Percentiles rank a stretch among this genome's conserved stretches.
phyloP scores from a whole-genome alignment of 176 grass and related monocot species.

The Zizania latifolia region DNA sequence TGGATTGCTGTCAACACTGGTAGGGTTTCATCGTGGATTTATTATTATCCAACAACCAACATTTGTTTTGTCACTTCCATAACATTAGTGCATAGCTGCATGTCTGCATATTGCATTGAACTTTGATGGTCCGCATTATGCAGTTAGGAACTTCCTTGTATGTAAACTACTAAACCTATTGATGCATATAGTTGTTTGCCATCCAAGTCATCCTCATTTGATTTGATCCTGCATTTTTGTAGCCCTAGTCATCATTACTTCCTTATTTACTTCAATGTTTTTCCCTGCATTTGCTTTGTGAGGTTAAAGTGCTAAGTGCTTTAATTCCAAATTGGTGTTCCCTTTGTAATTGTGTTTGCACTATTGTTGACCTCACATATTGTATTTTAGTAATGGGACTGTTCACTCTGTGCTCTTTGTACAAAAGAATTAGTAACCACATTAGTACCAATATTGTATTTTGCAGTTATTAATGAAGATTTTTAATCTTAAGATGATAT shows the following conservation, averaged over 20 bases:
- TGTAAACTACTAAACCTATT: conserved; percentile 17
- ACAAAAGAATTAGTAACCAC: conserved; percentile 8
- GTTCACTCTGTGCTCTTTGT: conserved; percentile 14
- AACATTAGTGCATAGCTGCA: background rate
- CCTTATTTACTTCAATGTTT: background rate
- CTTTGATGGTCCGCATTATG: background rate
- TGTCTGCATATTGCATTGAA: background rate
- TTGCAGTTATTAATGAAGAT: background rate
- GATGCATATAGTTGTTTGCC: background rate
- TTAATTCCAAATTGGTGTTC: background rate
- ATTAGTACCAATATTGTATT: conserved; percentile 10
- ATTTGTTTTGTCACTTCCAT: conserved; percentile 17
- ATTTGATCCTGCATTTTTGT: conserved; percentile 18
- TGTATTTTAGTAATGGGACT: background rate
- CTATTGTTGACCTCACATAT: background rate
- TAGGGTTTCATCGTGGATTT: conserved; percentile 25
- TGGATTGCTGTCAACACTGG: conserved; percentile 89
- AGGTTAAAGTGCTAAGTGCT: background rate
- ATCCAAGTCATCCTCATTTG: conserved; percentile 1
- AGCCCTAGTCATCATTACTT: background rate
- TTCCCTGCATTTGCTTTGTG: background rate
- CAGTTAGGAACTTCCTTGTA: background rate
- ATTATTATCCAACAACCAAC: background rate
- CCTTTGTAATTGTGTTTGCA: background rate
- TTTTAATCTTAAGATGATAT: conserved; percentile 14